These are phyloP conservation scores for Camillea tinctor DNA, from an alignment of 2,329 filamentous ascomycete species.

Conservation along the genomic window DNA sequence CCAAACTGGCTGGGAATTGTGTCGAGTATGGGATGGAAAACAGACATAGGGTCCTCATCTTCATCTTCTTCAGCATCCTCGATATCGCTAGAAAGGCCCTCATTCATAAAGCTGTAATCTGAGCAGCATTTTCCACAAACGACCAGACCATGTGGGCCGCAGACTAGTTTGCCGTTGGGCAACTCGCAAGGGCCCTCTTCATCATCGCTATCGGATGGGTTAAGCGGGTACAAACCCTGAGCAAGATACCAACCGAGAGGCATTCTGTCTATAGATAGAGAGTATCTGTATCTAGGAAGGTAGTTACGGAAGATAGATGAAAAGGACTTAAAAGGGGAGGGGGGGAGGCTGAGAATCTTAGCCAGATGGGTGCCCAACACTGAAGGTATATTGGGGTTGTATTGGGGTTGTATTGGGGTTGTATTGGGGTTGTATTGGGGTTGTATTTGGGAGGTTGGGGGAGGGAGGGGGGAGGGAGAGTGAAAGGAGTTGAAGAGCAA, in stretches of 20 bases:
- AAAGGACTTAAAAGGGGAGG: no score
- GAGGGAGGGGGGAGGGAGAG: no score
- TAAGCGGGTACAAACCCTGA: constrained; percentile 27
- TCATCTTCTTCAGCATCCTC: constrained; percentile 10
- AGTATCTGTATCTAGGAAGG: no score
- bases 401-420: no score
- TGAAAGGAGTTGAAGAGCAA: no score
- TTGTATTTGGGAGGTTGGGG: no score
- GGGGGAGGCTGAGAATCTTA: no score
- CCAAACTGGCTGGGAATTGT: neutral
- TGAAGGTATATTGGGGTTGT: no score
- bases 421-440: no score
- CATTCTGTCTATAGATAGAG: constrained; percentile 15
- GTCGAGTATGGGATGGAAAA: no score
- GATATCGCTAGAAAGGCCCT: constrained; percentile 1
- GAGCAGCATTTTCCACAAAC: constrained; percentile 33
- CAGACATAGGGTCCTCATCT: neutral
- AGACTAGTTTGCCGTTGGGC: constrained; percentile 36
- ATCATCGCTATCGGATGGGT: constrained; percentile 31
- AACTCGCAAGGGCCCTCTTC: constrained; percentile 35
- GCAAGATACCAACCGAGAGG: constrained; percentile 28
- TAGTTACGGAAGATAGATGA: no score
- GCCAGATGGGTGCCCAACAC: no score
- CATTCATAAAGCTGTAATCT: constrained; percentile 34
- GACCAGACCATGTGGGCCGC: constrained; percentile 33